These are phyloP conservation scores for Kalanchoe fedtschenkoi DNA, from an alignment of 164 flowering plant genomes.

Conservation along the genomic window DNA sequence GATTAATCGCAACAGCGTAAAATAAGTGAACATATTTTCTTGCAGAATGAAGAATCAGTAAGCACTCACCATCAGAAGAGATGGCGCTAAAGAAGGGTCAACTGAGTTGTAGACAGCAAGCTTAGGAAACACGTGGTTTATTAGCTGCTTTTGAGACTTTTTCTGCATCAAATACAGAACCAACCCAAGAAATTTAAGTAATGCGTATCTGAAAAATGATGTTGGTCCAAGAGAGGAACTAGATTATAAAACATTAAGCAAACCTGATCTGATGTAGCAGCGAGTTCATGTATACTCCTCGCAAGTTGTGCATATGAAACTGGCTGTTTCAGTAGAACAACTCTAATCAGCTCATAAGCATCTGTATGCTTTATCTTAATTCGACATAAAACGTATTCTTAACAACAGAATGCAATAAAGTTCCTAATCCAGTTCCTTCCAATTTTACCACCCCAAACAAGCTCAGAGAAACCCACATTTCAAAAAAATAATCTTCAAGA, in stretches of 20 bases:
- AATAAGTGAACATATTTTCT: not conserved
- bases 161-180: conserved; percentile 37
- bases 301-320: conserved; percentile 95
- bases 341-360: not conserved
- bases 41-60: not conserved
- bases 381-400: not conserved
- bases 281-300: conserved; percentile 92
- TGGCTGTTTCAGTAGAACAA: conserved; percentile 35
- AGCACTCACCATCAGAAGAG: conserved; percentile 82
- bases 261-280: conserved; percentile 94
- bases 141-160: conserved; percentile 84
- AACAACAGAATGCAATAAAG: not conserved
- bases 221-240: not conserved
- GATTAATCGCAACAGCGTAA: not conserved
- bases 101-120: conserved; percentile 98
- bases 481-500: not conserved
- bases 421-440: not conserved
- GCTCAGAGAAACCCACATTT: not conserved
- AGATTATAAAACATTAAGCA: not conserved
- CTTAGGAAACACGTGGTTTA: conserved; percentile 90
- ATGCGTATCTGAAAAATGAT: not conserved
- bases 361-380: not conserved
- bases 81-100: conserved; percentile 96
- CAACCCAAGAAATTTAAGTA: conserved; percentile 2
- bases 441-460: not conserved